Conservation (phyloP, 2,329 filamentous ascomycete species). For the Mollisiaceae sp. region DNA sequence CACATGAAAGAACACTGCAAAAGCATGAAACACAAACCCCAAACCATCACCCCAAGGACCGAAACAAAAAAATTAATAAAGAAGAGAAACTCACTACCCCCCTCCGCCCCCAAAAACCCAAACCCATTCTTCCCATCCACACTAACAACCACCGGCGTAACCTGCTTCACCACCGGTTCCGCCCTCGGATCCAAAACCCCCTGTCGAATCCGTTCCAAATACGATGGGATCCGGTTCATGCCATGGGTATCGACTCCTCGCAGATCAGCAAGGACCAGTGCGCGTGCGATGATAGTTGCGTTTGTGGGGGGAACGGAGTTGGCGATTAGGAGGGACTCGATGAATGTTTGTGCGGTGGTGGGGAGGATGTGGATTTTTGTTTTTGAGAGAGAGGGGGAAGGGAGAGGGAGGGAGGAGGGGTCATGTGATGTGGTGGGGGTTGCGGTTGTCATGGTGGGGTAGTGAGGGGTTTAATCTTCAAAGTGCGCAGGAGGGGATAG, state of each 20-base stretch:
- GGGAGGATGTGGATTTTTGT: constrained; percentile 17
- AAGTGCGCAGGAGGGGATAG: too few relatives aligned
- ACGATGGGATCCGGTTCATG: constrained; percentile 78
- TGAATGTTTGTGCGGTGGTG: constrained; percentile 14
- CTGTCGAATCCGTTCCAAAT: constrained; percentile 74
- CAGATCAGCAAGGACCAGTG: constrained; percentile 75
- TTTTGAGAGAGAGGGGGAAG: not conserved
- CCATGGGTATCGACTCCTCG: constrained; percentile 82
- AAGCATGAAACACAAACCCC: too few relatives aligned
- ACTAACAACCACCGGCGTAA: constrained; percentile 71
- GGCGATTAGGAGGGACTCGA: constrained; percentile 53
- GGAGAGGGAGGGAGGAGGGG: not conserved
- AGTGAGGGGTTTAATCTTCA: not conserved
- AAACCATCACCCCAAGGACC: too few relatives aligned
- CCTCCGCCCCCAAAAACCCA: constrained; percentile 72
- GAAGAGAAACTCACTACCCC: constrained; percentile 50
- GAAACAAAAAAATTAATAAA: too few relatives aligned
- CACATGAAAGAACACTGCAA: not conserved
- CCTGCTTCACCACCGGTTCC: constrained; percentile 60
- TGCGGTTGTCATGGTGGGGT: constrained; percentile 15
- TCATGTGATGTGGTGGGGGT: constrained; percentile 6
- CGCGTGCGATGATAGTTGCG: constrained; percentile 67
- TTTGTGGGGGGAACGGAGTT: constrained; percentile 65
- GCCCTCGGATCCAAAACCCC: constrained; percentile 69
- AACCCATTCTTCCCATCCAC: constrained; percentile 58